Evolutionary conservation across 2,329 filamentous ascomycete species (phyloP).

Genomic region (Fonsecaea pugnacius): DNA sequence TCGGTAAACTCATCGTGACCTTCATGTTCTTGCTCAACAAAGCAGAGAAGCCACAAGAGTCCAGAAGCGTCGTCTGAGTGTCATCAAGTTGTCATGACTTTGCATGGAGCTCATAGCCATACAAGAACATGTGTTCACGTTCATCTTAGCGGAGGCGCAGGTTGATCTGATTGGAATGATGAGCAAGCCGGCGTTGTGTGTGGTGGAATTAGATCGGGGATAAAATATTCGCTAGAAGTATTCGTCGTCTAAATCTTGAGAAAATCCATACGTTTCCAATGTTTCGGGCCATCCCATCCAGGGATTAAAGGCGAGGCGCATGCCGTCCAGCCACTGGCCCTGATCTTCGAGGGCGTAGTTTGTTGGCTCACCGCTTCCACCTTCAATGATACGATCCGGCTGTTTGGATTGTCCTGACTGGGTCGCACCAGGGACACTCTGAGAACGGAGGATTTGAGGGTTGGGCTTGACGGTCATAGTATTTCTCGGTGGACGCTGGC

Average conservation of each 20-base stretch:
- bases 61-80: neutral
- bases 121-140: neutral
- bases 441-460: slow-evolving; percentile 15
- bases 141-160: slow-evolving; percentile 7
- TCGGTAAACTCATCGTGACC: slow-evolving; percentile 30
- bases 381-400: slow-evolving; percentile 4
- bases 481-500: slow-evolving; percentile 4
- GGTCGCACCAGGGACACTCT: slow-evolving; percentile 4
- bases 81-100: neutral
- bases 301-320: slow-evolving; percentile 27
- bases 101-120: neutral
- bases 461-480: slow-evolving; percentile 8
- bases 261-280: slow-evolving; percentile 25
- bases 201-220: neutral
- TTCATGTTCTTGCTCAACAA: slow-evolving; percentile 31
- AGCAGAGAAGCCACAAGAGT: slow-evolving; percentile 16
- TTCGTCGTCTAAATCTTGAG: slow-evolving; percentile 27
- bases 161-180: neutral
- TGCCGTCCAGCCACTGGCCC: slow-evolving; percentile 22
- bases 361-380: slow-evolving; percentile 16
- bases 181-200: neutral
- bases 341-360: slow-evolving; percentile 16
- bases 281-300: slow-evolving; percentile 30
- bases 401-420: slow-evolving; percentile 7
- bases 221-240: slow-evolving; percentile 17